phyloP scores from a whole-genome alignment of 371 early-diverging fungal genomes.

The Catenaria anguillulae region DNA sequence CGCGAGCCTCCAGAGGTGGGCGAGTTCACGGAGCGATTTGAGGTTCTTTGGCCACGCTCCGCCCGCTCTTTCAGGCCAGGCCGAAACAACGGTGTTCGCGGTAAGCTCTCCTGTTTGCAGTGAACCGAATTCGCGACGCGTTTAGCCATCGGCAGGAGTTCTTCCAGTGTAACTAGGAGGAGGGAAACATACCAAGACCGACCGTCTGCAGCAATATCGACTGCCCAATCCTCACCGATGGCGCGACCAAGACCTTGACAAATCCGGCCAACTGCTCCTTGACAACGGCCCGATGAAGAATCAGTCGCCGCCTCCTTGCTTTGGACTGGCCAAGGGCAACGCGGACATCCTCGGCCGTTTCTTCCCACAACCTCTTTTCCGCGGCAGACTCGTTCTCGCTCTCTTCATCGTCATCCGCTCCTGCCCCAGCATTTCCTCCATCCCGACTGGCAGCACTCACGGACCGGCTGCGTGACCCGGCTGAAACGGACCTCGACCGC shows the following conservation, averaged over 20 bases:
- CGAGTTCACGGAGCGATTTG: background rate
- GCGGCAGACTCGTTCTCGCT: background rate
- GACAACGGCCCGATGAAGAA: background rate
- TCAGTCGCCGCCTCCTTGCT: background rate
- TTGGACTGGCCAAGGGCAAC: background rate
- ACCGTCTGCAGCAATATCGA: background rate
- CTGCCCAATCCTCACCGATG: background rate
- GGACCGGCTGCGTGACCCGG: no score
- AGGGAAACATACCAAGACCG: no score
- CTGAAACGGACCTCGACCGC: background rate
- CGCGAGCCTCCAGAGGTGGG: constrained; percentile 3
- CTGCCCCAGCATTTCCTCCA: background rate
- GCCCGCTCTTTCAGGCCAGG: background rate
- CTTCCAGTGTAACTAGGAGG: no score
- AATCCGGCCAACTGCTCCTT: background rate
- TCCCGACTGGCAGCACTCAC: background rate
- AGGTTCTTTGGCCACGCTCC: background rate
- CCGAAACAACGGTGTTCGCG: background rate
- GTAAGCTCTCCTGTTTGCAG: no score
- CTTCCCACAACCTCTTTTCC: background rate
- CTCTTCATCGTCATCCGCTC: background rate
- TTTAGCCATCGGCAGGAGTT: no score
- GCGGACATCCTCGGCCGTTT: background rate
- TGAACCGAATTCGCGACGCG: no score
- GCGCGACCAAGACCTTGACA: constrained; percentile 5